Conservation (phyloP, 1,284 basidiomycete genomes). For the Ustilago bromivora region DNA sequence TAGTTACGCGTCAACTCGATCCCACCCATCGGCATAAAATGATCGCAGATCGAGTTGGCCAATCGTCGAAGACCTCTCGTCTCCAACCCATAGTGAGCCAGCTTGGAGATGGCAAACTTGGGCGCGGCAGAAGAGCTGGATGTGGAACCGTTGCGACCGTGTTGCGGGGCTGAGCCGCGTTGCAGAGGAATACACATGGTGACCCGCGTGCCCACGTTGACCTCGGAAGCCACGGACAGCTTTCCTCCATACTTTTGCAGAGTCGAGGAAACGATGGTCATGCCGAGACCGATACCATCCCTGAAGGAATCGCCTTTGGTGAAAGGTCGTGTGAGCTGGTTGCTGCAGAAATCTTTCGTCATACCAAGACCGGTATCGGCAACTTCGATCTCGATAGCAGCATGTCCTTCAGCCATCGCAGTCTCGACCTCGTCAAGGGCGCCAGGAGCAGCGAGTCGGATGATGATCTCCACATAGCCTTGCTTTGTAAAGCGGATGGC, state of each 20-base stretch:
- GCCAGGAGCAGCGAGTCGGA: conserved; percentile 26
- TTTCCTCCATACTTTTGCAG: conserved; percentile 50
- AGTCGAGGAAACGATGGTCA: conserved; percentile 56
- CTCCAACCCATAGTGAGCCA: conserved; percentile 36
- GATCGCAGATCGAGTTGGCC: conserved; percentile 34
- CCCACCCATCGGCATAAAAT: conserved; percentile 29
- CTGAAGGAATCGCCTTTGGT: conserved; percentile 55
- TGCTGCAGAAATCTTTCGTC: conserved; percentile 48
- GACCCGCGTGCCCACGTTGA: conserved; percentile 51
- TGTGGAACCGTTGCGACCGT: conserved; percentile 16
- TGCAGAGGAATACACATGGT: conserved; percentile 46
- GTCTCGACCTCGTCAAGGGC: conserved; percentile 25
- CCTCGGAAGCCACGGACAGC: conserved; percentile 48
- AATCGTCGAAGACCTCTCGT: conserved; percentile 40
- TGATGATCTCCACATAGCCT: conserved; percentile 47
- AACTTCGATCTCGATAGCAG: conserved; percentile 44
- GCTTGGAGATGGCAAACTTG: conserved; percentile 29
- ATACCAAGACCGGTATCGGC: conserved; percentile 49
- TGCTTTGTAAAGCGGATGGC: conserved; percentile 50
- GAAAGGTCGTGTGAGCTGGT: conserved; percentile 52
- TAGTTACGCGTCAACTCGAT: conserved; percentile 34
- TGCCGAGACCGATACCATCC: conserved; percentile 57
- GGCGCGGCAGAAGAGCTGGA: background rate
- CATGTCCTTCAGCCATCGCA: conserved; percentile 14
- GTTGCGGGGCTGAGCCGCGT: background rate